Evolutionary conservation across 345 rosid species (phyloP), one percentile per base, ranked within the genome.

Genomic region (Laguncularia racemosa): DNA sequence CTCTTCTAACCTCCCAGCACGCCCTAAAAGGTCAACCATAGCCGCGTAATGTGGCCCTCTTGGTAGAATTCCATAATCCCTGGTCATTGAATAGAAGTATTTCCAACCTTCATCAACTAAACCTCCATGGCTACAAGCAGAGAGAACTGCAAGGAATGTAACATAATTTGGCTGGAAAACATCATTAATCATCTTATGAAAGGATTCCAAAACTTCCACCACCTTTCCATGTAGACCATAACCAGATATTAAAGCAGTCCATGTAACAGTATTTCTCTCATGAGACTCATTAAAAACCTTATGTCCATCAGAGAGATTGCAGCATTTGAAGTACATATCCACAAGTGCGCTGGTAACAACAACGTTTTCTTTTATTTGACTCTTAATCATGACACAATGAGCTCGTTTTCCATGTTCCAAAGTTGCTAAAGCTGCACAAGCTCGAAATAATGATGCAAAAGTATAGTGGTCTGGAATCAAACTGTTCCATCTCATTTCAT

Each of bases 241-340:
- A 14, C 93, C 90, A 51, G 81, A 79, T 70, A 85, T 83, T 66
- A 85, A 71, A 9, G 84, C 73, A 46, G 90, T 88, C 92, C 93
- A 85, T 0, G 88, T 76, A 16, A 88, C 56, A 16, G 81, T 80
- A 68, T 82, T 84, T 63, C 79, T 77, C 53, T 51, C 58, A 10
- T 40, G 49, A 52, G 74, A 67, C 15, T 63, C 61, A 67, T 75
- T 69, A 26, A 87, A 87, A 26, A 64, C 81, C 58, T 44, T 69
- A 1, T 55, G 76, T 44, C 85, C 86, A 57, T 78, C 85, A 53
- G 58, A 52, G 40, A 76, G 76, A 68, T 66, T 73, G 64, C 95
- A 76, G 75, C 91, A 82, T 71, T 84, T 87, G 57, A 82, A 87
- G 66, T 85, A 85, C 92, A 85, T 85, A 72, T 83, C 86, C 50